These are phyloP conservation scores for Solanum gandarillasii DNA, from an alignment of 257 asterid genomes.

Conservation along the genomic window DNA sequence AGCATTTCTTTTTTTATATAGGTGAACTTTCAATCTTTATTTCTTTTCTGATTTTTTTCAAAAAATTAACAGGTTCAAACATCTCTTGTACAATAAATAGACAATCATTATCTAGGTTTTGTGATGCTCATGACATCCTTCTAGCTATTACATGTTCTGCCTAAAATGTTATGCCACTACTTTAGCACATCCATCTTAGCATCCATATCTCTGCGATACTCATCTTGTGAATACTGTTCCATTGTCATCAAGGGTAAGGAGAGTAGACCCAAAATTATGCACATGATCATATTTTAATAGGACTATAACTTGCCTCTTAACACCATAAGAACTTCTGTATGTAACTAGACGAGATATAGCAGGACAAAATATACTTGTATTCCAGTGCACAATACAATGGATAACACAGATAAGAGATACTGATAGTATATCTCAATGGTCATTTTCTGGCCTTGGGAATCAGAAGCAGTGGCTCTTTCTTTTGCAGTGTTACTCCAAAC, in stretches of 20 bases:
- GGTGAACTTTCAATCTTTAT: background rate
- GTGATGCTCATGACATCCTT: background rate
- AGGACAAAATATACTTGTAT: background rate
- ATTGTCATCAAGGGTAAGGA: background rate
- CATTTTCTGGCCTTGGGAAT: slow-evolving; percentile 20
- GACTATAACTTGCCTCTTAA: background rate
- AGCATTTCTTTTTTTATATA: background rate
- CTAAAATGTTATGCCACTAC: background rate
- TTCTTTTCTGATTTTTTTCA: background rate
- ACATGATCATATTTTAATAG: background rate
- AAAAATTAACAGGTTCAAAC: background rate
- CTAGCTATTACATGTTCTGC: background rate
- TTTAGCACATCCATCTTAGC: background rate
- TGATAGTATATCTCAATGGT: background rate
- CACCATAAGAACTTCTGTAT: background rate
- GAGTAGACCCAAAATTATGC: background rate
- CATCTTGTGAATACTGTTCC: background rate
- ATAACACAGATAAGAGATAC: background rate
- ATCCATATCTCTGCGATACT: background rate
- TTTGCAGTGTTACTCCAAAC: slow-evolving; percentile 11
- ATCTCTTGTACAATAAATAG: background rate
- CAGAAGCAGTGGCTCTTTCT: slow-evolving; percentile 16
- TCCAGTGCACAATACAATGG: background rate
- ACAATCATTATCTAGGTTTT: background rate
- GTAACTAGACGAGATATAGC: background rate